These are phyloP conservation scores for Amanita thiersii DNA, from an alignment of 768 basidiomycete genomes.

Conservation along the genomic window DNA sequence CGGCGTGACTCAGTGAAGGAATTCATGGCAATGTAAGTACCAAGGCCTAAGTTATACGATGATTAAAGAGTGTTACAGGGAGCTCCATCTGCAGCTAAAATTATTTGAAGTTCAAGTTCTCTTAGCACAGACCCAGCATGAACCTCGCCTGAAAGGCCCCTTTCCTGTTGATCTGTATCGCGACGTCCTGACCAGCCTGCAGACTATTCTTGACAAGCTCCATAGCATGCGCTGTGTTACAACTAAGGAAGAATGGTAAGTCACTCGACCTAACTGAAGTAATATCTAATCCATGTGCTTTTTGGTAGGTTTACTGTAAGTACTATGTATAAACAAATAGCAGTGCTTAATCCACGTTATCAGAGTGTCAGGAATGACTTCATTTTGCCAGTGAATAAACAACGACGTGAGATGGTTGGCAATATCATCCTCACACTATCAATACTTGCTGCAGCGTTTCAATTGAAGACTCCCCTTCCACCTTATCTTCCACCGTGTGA, in stretches of 20 bases:
- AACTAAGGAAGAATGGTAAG: constrained; percentile 87
- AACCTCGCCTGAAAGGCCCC: constrained; percentile 92
- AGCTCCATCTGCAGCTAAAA: constrained; percentile 88
- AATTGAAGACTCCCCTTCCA: constrained; percentile 86
- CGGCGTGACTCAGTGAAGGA: constrained; percentile 64
- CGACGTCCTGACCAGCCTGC: constrained; percentile 71
- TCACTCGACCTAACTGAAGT: constrained; percentile 10
- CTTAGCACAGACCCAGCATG: constrained; percentile 84
- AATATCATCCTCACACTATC: constrained; percentile 91
- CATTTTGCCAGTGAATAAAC: constrained; percentile 82
- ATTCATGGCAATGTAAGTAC: constrained; percentile 85
- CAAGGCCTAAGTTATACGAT: neutral
- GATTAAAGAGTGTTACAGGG: constrained; percentile 44
- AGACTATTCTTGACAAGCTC: constrained; percentile 79
- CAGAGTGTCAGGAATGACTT: constrained; percentile 82
- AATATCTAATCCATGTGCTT: constrained; percentile 6
- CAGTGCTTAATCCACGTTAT: neutral
- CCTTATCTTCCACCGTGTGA: constrained; percentile 95
- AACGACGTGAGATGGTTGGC: constrained; percentile 90
- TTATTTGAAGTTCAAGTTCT: constrained; percentile 79
- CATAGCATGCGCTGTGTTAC: constrained; percentile 98
- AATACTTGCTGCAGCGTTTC: constrained; percentile 68
- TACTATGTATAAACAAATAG: constrained; percentile 5
- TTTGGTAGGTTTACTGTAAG: constrained; percentile 62
- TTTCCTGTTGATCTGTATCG: constrained; percentile 87